phyloP scores from a whole-genome alignment of 495 filamentous ascomycete genomes.

The Staphylotrichum longicolle region DNA sequence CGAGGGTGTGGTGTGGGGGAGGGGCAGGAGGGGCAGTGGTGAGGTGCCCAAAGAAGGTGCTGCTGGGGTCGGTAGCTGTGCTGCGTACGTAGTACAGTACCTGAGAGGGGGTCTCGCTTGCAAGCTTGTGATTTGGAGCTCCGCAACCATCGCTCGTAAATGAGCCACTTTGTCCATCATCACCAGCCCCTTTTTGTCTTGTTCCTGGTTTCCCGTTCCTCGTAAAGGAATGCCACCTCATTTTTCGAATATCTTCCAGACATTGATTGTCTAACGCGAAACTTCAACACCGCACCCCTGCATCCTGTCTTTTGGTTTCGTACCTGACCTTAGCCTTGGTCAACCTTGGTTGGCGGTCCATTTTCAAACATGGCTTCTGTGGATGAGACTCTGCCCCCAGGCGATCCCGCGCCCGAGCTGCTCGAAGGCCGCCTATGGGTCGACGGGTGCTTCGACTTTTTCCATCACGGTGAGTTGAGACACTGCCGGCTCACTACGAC shows the following conservation, averaged over 20 bases:
- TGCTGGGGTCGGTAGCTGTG: too few relatives aligned
- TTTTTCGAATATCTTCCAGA: too few relatives aligned
- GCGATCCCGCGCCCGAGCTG: constrained; percentile 46
- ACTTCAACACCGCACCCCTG: too few relatives aligned
- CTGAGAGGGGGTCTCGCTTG: not conserved
- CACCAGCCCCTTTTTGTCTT: not conserved
- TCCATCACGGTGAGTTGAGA: constrained; percentile 74
- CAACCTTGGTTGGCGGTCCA: not conserved
- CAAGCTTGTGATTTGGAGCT: constrained; percentile 6
- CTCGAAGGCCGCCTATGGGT: constrained; percentile 85
- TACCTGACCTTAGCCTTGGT: not conserved
- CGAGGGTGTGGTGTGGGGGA: not conserved
- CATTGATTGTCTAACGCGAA: too few relatives aligned
- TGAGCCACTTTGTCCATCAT: constrained; percentile 6
- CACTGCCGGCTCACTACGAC: too few relatives aligned
- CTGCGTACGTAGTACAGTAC: too few relatives aligned
- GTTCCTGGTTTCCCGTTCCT: not conserved
- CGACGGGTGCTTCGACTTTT: constrained; percentile 98
- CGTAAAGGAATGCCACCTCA: too few relatives aligned
- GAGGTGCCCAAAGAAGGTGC: not conserved
- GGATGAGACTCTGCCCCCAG: constrained; percentile 29
- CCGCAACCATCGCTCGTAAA: constrained; percentile 4
- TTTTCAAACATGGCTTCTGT: constrained; percentile 24
- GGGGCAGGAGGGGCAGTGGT: not conserved
- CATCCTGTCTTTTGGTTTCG: not conserved